Conservation (phyloP, 208 protist genomes). For the Porcisia deanei region DNA sequence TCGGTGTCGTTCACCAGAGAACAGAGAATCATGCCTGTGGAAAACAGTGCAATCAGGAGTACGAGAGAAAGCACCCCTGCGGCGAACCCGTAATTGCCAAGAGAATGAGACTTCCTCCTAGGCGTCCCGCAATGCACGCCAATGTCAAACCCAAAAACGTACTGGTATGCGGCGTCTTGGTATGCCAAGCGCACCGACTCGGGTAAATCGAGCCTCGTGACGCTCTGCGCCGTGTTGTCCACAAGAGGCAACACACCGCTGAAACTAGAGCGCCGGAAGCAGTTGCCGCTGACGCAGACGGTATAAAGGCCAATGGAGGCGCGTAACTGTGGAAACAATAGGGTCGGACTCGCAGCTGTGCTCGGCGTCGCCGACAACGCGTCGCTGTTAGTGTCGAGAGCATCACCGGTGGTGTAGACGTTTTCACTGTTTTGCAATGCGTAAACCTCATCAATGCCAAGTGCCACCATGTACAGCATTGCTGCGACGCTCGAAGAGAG, state of each 20-base stretch:
- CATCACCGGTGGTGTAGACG: constrained; percentile 8
- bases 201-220: background rate
- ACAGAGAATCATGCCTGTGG: constrained; percentile 30
- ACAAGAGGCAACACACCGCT: constrained; percentile 26
- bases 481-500: constrained; percentile 2
- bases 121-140: constrained; percentile 32
- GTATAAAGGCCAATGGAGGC: constrained; percentile 38
- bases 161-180: constrained; percentile 28
- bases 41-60: constrained; percentile 17
- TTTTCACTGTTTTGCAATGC: constrained; percentile 15
- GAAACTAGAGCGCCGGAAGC: constrained; percentile 15
- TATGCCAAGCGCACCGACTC: background rate
- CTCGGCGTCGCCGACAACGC: background rate
- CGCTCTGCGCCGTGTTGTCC: background rate
- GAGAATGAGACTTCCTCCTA: background rate
- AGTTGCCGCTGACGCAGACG: constrained; percentile 33
- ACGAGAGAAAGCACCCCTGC: constrained; percentile 29
- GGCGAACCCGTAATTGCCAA: constrained; percentile 27
- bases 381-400: background rate
- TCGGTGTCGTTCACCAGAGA: constrained; percentile 22
- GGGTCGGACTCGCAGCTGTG: background rate
- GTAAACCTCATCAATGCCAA: constrained; percentile 19
- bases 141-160: constrained; percentile 55
- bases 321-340: constrained; percentile 49
- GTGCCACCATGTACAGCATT: constrained; percentile 3